These are phyloP conservation scores for Fusarium succisae DNA, from an alignment of 2,329 filamentous ascomycete species.

Conservation along the genomic window DNA sequence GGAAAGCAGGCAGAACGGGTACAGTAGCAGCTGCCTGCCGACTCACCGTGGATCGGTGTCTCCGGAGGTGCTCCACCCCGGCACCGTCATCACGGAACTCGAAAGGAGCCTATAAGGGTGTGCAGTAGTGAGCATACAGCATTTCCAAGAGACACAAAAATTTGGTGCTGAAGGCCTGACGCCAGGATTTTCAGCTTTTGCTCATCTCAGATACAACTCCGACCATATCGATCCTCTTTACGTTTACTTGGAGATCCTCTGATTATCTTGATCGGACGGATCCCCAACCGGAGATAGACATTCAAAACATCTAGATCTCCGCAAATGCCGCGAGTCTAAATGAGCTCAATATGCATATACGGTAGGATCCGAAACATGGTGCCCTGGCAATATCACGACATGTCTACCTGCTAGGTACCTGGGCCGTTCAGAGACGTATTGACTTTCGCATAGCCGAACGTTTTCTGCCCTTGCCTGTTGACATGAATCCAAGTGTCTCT, in stretches of 20 bases:
- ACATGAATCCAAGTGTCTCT: neutral
- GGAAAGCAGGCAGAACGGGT: neutral
- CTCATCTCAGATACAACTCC: neutral
- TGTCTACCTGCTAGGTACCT: neutral
- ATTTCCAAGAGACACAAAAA: neutral
- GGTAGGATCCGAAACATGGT: neutral
- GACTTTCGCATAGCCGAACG: neutral
- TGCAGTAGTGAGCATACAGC: neutral
- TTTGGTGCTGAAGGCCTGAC: no score
- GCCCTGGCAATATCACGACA: neutral
- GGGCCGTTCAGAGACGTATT: no score
- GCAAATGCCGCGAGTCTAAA: neutral
- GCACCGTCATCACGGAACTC: conserved; percentile 5
- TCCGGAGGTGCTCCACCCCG: conserved; percentile 21
- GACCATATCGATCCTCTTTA: neutral
- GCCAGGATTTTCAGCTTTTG: no score
- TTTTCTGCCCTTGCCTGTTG: neutral
- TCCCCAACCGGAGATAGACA: neutral
- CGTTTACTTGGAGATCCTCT: neutral
- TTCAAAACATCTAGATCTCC: neutral
- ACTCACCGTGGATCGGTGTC: neutral
- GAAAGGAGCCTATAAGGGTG: neutral
- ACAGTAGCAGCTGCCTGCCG: neutral
- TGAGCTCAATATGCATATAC: neutral
- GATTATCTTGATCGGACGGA: neutral